Evolutionary conservation across 352 stramenopile genomes (phyloP).

Genomic region (Pythium aristosporum): DNA sequence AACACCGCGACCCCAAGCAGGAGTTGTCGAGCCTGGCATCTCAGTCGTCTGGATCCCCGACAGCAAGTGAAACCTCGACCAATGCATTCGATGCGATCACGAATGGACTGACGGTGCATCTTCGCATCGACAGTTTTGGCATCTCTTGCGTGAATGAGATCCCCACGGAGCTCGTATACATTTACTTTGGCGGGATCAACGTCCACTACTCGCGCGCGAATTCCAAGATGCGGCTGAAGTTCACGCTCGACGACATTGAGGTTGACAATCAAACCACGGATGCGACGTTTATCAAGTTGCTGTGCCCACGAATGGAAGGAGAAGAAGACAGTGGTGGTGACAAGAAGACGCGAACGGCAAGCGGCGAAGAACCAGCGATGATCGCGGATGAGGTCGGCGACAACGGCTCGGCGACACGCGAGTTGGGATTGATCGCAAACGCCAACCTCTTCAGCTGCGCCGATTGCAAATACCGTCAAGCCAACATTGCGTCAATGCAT

Average conservation of each 20-base stretch:
- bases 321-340: conserved; percentile 36
- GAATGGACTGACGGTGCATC: conserved; percentile 64
- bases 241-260: conserved; percentile 85
- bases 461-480: conserved; percentile 81
- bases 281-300: conserved; percentile 80
- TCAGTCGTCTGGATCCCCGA: conserved; percentile 63
- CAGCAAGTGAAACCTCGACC: conserved; percentile 71
- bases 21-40: conserved; percentile 68
- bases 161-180: conserved; percentile 84
- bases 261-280: conserved; percentile 87
- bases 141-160: conserved; percentile 88
- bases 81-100: conserved; percentile 66
- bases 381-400: conserved; percentile 21
- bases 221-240: conserved; percentile 81
- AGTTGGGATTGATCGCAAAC: conserved; percentile 56
- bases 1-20: conserved; percentile 69
- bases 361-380: conserved; percentile 26
- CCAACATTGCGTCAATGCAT: conserved; percentile 78
- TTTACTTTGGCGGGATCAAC: conserved; percentile 82
- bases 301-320: conserved; percentile 71
- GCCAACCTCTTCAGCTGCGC: conserved; percentile 79
- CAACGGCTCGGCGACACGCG: conserved; percentile 13
- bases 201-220: conserved; percentile 74
- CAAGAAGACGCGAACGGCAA: conserved; percentile 25
- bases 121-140: conserved; percentile 75